A percentile compares a stretch with the other conserved stretches of the same genome.
These are phyloP conservation scores for Mycena crocata DNA, from an alignment of 768 basidiomycete species.

Conservation along the genomic window DNA sequence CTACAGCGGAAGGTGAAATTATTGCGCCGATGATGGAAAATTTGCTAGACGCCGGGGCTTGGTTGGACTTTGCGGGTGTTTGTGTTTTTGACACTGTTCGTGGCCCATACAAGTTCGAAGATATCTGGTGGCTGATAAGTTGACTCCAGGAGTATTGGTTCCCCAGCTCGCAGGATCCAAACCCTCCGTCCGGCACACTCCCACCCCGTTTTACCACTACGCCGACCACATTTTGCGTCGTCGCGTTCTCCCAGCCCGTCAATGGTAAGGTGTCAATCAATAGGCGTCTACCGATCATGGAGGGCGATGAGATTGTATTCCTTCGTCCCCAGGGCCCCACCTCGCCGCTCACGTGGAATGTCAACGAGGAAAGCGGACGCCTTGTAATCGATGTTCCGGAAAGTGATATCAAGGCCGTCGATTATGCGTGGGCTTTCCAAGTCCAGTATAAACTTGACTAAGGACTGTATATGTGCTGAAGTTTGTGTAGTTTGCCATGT, in stretches of 20 bases:
- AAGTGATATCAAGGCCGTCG: conserved; percentile 36
- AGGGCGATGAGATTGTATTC: conserved; percentile 56
- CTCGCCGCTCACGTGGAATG: conserved; percentile 43
- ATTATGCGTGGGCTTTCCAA: conserved; percentile 56
- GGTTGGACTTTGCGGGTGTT: conserved; percentile 61
- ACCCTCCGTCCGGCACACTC: conserved; percentile 37
- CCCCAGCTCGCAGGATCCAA: conserved; percentile 52
- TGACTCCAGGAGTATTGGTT: conserved; percentile 60
- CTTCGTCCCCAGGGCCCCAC: conserved; percentile 46
- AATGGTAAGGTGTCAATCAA: conserved; percentile 49
- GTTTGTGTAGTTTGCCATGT: no score
- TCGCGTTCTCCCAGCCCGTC: conserved; percentile 53
- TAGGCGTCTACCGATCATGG: conserved; percentile 54
- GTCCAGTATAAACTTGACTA: conserved; percentile 42
- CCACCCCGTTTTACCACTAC: conserved; percentile 62
- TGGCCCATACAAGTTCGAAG: conserved; percentile 11
- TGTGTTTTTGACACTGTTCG: conserved; percentile 67
- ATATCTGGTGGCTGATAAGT: neutral
- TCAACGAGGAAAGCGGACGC: conserved; percentile 41
- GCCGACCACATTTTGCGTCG: conserved; percentile 61
- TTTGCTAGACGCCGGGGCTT: conserved; percentile 61
- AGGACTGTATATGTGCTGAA: no score
- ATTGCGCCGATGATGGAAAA: conserved; percentile 59
- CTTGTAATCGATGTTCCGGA: conserved; percentile 44
- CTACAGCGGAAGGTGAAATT: conserved; percentile 66